Evolutionary conservation across 2,329 filamentous ascomycete species (phyloP).

Genomic region (Hymenoscyphus fructigenus): DNA sequence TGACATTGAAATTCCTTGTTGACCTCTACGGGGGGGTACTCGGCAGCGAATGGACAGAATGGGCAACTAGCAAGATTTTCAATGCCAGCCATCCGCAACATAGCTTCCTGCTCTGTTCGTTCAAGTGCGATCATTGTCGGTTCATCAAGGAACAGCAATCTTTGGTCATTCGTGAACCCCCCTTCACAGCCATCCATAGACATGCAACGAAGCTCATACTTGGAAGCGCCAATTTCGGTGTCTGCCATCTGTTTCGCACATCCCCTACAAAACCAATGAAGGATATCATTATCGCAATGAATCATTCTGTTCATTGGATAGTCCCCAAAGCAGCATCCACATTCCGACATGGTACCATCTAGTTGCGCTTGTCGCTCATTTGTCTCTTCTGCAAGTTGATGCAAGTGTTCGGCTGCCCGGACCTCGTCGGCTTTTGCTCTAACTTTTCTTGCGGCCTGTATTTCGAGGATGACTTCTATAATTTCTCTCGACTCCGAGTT

Average conservation of each 20-base stretch:
- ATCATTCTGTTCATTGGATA: constrained; percentile 66
- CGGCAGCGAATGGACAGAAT: constrained; percentile 78
- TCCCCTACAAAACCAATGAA: constrained; percentile 62
- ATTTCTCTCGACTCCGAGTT: constrained; percentile 20
- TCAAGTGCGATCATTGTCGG: constrained; percentile 63
- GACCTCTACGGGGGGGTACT: constrained; percentile 64
- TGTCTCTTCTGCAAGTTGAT: constrained; percentile 42
- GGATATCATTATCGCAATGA: constrained; percentile 53
- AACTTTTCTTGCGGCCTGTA: constrained; percentile 40
- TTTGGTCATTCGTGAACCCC: constrained; percentile 56
- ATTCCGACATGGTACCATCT: constrained; percentile 61
- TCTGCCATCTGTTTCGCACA: constrained; percentile 68
- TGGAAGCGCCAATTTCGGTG: constrained; percentile 65
- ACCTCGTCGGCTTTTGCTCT: constrained; percentile 35
- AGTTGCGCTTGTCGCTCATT: constrained; percentile 45
- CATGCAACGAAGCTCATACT: constrained; percentile 69
- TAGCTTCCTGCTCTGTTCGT: constrained; percentile 68
- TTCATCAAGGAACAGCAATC: constrained; percentile 47
- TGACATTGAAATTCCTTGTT: constrained; percentile 74
- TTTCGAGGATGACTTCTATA: constrained; percentile 37
- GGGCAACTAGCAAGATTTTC: constrained; percentile 75
- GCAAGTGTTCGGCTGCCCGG: constrained; percentile 40
- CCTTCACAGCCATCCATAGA: constrained; percentile 65
- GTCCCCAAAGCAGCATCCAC: constrained; percentile 71
- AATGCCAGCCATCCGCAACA: constrained; percentile 67